Evolutionary conservation across 257 asterid genomes (phyloP).

Genomic region (Agastache rugosa): DNA sequence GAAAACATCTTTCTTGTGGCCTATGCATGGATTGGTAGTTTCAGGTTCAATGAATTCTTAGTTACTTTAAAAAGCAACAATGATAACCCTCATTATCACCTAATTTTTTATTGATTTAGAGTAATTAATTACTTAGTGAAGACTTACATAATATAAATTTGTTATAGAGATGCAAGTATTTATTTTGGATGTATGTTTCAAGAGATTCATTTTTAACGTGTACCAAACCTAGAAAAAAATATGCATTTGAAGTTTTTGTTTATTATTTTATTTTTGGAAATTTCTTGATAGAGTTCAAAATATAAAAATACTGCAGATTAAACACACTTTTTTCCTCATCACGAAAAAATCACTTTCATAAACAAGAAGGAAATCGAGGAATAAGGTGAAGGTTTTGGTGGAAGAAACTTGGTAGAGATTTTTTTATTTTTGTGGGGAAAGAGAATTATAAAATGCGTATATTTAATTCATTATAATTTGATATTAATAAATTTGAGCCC

Average conservation of each 20-base stretch:
- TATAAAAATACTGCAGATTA: too few species aligned
- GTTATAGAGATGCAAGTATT: background rate
- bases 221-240: too few species aligned
- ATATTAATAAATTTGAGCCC: background rate
- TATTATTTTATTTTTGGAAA: too few species aligned
- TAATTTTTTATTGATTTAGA: background rate
- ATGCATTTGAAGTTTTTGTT: too few species aligned
- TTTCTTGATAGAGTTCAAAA: too few species aligned
- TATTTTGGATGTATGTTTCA: background rate
- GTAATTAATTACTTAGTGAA: background rate
- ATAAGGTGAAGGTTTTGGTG: background rate
- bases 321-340: too few species aligned
- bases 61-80: slow-evolving; percentile 22
- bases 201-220: background rate
- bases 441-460: background rate
- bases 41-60: slow-evolving; percentile 38
- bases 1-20: slow-evolving; percentile 9
- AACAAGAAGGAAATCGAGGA: background rate
- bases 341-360: too few species aligned
- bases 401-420: background rate
- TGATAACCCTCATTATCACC: slow-evolving; percentile 20
- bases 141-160: background rate
- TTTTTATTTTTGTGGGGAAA: background rate
- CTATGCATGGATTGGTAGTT: slow-evolving; percentile 13
- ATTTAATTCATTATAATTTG: background rate